Conservation (phyloP, 2,329 filamentous ascomycete species). For the Pestalotiopsis sp. region DNA sequence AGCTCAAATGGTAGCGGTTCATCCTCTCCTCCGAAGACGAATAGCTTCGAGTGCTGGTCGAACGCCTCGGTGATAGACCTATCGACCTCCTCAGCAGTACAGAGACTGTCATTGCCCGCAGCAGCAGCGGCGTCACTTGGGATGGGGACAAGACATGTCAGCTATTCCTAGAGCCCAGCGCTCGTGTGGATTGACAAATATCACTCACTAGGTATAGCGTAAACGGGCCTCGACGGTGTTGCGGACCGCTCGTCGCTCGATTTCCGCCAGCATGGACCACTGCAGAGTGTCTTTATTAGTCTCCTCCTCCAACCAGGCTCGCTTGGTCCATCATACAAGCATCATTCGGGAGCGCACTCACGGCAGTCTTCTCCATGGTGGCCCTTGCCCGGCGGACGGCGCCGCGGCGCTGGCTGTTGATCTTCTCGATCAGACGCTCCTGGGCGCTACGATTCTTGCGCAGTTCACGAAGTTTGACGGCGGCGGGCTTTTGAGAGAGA, state of each 20-base stretch:
- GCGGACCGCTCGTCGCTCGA: background rate
- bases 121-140: background rate
- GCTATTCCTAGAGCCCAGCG: background rate
- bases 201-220: background rate
- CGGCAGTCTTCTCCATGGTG: background rate
- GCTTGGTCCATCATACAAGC: background rate
- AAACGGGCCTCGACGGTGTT: background rate
- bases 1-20: slow-evolving; percentile 1
- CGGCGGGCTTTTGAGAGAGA: slow-evolving; percentile 4
- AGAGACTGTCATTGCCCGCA: background rate
- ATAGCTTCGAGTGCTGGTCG: background rate
- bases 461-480: slow-evolving; percentile 3
- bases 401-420: slow-evolving; percentile 3
- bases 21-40: slow-evolving; percentile 1
- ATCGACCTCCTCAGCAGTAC: background rate
- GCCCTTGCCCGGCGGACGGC: background rate
- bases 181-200: too few species aligned
- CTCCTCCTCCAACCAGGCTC: background rate
- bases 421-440: slow-evolving; percentile 5
- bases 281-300: background rate
- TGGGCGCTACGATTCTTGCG: background rate
- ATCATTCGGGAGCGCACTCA: background rate
- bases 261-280: background rate
- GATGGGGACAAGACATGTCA: background rate
- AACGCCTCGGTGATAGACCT: background rate